Base-by-base conservation (phyloP, 2,329 filamentous ascomycete species). In the Thermomyces lanuginosus region DNA sequence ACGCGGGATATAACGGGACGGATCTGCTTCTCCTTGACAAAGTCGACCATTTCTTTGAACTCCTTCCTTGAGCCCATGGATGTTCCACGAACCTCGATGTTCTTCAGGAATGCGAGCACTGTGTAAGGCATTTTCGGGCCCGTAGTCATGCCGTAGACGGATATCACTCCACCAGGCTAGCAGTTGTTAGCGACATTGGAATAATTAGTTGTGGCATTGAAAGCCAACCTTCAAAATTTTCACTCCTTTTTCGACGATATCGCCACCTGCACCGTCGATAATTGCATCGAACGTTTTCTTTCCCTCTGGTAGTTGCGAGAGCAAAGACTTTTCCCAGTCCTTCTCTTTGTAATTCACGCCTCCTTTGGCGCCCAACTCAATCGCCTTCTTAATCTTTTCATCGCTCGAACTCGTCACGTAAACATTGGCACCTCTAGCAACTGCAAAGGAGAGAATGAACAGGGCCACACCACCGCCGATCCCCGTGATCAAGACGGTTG, bases 11-110 rank as follows among this genome's bases (percentile, higher is more conserved):
- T 68, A 3, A 92, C 62, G 0, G 86, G 84, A 28, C 60, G 66
- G 34, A 93, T 73, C 44, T 75, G 67, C 37, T 81, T 71, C 36
- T 72, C 56, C 8, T 63, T 63, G 18, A 93, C 77, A 55, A 92
- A 92, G 1, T 66, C 63, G 4, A 93, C 64, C 82, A 95, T 92
- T 12, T 89, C 80, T n/a, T 61, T 61, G 45, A 93, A 95, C 55
- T 95, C 89, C 45, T 70, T 73, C 22, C 79, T 66, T 15, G 81
- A 92, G 1, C 86, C 86, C 84, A 95, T 92, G 0, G 84, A 93
- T 8, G 70, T 74, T 10, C 89, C 86, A 25, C 69, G 68, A 15
- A 95, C 64, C 40, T 95, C 86, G 28, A 93, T 68, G 44, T 95
- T 92, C 51, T 76, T 79, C 34, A 95, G 54, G 8, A 89, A 77